These are phyloP conservation scores for Russula vinacea DNA, from an alignment of 768 basidiomycete species.

Conservation along the genomic window DNA sequence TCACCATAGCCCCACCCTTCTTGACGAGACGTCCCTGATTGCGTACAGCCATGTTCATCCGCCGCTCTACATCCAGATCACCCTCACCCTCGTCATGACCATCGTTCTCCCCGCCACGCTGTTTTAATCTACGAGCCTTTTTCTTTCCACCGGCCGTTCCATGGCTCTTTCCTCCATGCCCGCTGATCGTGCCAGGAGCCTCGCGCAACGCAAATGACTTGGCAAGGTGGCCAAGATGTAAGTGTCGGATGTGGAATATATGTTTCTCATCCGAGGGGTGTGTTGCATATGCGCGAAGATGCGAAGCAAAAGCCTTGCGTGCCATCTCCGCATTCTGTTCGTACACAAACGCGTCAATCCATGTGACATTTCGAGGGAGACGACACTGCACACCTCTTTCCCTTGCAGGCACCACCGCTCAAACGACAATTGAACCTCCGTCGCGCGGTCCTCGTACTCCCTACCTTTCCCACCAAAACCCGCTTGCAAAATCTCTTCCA, in stretches of 20 bases:
- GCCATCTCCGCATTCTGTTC: constrained; percentile 72
- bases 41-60: constrained; percentile 86
- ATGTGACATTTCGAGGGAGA: not conserved
- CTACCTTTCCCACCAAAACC: constrained; percentile 83
- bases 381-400: constrained; percentile 52
- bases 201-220: constrained; percentile 91
- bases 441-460: constrained; percentile 87
- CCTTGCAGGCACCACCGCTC: constrained; percentile 85
- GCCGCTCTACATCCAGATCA: constrained; percentile 61
- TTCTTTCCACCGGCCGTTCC: constrained; percentile 27
- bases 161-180: constrained; percentile 22
- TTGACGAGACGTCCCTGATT: constrained; percentile 77
- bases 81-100: constrained; percentile 32
- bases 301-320: constrained; percentile 83
- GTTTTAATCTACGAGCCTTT: constrained; percentile 21
- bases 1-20: constrained; percentile 72
- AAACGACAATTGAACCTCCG: constrained; percentile 91
- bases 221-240: constrained; percentile 92
- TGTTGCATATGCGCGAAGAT: constrained; percentile 95
- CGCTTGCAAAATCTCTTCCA: constrained; percentile 66
- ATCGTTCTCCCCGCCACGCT: constrained; percentile 22
- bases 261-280: constrained; percentile 94
- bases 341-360: constrained; percentile 2
- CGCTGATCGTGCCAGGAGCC: constrained; percentile 53
- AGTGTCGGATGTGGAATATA: constrained; percentile 91